Evolutionary conservation across 306 rosid genomes (phyloP).

Genomic region (Quercus variabilis): DNA sequence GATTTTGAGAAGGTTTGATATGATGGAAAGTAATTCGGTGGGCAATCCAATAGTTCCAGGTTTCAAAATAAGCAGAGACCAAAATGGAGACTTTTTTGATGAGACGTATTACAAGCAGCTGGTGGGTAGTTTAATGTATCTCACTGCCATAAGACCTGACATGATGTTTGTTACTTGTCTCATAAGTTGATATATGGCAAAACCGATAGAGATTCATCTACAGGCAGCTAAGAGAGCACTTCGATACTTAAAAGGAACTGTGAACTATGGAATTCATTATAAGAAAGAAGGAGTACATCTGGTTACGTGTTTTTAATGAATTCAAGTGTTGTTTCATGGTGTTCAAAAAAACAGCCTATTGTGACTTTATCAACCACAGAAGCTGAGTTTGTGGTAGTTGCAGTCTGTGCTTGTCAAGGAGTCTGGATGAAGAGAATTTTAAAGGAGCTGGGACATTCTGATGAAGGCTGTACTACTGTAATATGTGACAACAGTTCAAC

Average conservation of each 20-base stretch:
- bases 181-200: too few species aligned
- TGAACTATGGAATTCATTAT: constrained; percentile 5
- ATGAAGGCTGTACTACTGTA: not conserved
- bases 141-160: not conserved
- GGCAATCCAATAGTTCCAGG: too few species aligned
- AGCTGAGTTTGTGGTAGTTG: not conserved
- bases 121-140: not conserved
- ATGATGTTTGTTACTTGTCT: not conserved
- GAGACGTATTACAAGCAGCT: too few species aligned
- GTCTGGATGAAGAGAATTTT: constrained; percentile 7
- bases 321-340: constrained; percentile 1
- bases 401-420: not conserved
- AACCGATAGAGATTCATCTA: not conserved
- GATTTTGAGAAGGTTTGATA: too few species aligned
- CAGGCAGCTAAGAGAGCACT: not conserved
- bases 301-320: constrained; percentile 2
- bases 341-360: not conserved
- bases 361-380: not conserved
- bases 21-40: too few species aligned
- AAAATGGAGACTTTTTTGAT: too few species aligned
- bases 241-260: not conserved
- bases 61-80: too few species aligned
- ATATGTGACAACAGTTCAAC: constrained; percentile 10
- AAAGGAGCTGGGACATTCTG: not conserved
- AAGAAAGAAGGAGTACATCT: constrained; percentile 6